Base-by-base conservation (phyloP, 2,329 filamentous ascomycete genomes). In the Diaporthe amygdali region DNA sequence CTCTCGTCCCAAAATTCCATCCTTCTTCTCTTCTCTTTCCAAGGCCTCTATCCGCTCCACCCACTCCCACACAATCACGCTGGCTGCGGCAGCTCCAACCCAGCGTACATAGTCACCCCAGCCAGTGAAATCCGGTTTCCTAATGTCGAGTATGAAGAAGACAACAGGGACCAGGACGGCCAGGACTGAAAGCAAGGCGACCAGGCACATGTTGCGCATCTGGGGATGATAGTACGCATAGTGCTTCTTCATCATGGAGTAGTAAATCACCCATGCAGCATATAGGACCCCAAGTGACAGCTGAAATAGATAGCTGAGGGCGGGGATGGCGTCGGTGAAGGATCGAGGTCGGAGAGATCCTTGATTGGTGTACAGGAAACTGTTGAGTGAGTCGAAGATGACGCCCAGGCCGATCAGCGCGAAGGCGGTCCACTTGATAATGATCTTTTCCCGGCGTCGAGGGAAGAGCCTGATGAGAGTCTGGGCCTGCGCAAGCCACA, bases 401-500 rank as follows among this genome's bases (percentile, higher is more conserved):
- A 96, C 92, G 79, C 98, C 96, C 72, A 98, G 88, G 0, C 94
- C 90, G 77, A 99, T 98, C 70, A 99, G 89, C 3, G 93, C 95
- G 79, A 98, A 98, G 1, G 96, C 96, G 20, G 96, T 94, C 96
- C 96, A 99, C 84, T 98, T 98, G 83, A 99, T 99, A 75, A 98
- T 94, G 66, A 98, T 92, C 83, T 98, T 98, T 83, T 99, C 96
- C 78, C 97, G 94, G 78, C 98, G 96, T 41, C 96, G 94, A 9
- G 96, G 96, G 76, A 99, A 99, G 1, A 99, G 87, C 67, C 96
- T 93, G 76, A 98, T 98, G 71, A 99, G 84, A 0, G 96, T 99
- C 83, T 99, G 96, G 1, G 97, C 96, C 82, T 99, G 96, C 1
- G 96, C 96, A 47, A 99, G 90, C 96, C 96, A 98, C 37, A 99